Conservation (phyloP, 2,329 filamentous ascomycete genomes). For the Aureobasidium sp. region DNA sequence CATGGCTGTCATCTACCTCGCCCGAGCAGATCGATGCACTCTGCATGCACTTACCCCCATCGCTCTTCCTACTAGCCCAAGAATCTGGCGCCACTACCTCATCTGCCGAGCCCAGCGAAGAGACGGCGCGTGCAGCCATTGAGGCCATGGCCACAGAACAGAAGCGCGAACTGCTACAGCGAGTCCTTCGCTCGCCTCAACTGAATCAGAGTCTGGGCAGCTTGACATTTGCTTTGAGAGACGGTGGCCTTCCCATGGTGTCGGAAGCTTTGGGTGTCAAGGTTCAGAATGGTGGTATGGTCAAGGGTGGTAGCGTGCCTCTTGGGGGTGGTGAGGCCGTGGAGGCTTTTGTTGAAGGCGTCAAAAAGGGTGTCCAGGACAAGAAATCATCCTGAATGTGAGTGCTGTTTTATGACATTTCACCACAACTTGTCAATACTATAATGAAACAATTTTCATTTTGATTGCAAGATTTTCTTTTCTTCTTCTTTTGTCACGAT, state of each 20-base stretch:
- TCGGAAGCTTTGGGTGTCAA: constrained; percentile 76
- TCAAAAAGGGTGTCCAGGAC: constrained; percentile 70
- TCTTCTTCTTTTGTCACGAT: too few relatives aligned
- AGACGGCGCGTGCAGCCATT: constrained; percentile 64
- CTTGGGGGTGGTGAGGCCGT: constrained; percentile 83
- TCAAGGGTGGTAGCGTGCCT: constrained; percentile 71
- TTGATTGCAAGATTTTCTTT: neutral
- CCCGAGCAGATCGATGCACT: constrained; percentile 62
- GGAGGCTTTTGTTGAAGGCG: constrained; percentile 82
- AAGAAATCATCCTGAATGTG: constrained; percentile 25
- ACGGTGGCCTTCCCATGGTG: constrained; percentile 84
- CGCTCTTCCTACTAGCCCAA: constrained; percentile 69
- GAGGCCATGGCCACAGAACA: constrained; percentile 64
- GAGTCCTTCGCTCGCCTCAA: constrained; percentile 81
- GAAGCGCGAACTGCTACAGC: constrained; percentile 73
- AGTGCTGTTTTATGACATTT: neutral
- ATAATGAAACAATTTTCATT: neutral
- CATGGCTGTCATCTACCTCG: constrained; percentile 64
- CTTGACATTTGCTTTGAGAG: constrained; percentile 78
- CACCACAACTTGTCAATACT: neutral
- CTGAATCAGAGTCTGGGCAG: constrained; percentile 80
- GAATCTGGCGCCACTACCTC: constrained; percentile 48
- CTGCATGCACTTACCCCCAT: constrained; percentile 69
- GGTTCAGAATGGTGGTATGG: constrained; percentile 76
- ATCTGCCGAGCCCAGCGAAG: constrained; percentile 54